Conservation (phyloP, 352 stramenopile genomes). For the Phytophthora capsici region DNA sequence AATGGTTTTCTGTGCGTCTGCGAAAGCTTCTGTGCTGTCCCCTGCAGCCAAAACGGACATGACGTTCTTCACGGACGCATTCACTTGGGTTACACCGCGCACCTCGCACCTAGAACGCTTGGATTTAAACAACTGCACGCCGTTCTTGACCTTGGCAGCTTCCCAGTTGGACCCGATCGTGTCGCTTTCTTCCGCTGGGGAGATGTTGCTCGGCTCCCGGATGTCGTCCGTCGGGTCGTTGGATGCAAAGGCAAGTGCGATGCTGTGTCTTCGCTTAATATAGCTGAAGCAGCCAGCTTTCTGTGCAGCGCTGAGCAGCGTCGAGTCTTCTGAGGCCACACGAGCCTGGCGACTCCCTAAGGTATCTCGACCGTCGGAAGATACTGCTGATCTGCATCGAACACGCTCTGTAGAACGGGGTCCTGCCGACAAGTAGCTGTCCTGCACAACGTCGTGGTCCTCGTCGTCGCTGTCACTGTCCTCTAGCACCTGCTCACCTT, state of each 20-base stretch:
- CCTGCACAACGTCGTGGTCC: constrained; percentile 25
- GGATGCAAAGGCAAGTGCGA: constrained; percentile 76
- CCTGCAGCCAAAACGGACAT: constrained; percentile 73
- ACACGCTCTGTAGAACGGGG: constrained; percentile 20
- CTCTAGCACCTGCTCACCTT: constrained; percentile 17
- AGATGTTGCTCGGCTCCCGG: constrained; percentile 41
- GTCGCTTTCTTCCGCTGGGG: constrained; percentile 29
- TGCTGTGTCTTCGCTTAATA: constrained; percentile 78
- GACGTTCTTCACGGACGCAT: constrained; percentile 84
- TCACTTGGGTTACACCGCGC: constrained; percentile 72
- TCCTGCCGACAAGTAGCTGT: constrained; percentile 32
- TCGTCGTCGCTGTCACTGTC: constrained; percentile 29
- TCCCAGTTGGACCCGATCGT: constrained; percentile 57
- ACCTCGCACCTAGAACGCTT: constrained; percentile 77
- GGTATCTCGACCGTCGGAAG: constrained; percentile 18
- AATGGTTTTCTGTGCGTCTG: constrained; percentile 65
- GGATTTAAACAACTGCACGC: constrained; percentile 77
- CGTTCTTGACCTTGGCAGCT: constrained; percentile 67
- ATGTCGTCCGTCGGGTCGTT: constrained; percentile 29
- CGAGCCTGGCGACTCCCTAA: constrained; percentile 10
- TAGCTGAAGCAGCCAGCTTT: constrained; percentile 86
- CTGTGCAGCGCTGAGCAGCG: constrained; percentile 60
- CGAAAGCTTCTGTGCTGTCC: constrained; percentile 64
- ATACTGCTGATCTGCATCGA: constrained; percentile 34
- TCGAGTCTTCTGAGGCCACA: constrained; percentile 9